phyloP scores from a whole-genome alignment of 805 yeast genomes.

The Metschnikowia sp. region DNA sequence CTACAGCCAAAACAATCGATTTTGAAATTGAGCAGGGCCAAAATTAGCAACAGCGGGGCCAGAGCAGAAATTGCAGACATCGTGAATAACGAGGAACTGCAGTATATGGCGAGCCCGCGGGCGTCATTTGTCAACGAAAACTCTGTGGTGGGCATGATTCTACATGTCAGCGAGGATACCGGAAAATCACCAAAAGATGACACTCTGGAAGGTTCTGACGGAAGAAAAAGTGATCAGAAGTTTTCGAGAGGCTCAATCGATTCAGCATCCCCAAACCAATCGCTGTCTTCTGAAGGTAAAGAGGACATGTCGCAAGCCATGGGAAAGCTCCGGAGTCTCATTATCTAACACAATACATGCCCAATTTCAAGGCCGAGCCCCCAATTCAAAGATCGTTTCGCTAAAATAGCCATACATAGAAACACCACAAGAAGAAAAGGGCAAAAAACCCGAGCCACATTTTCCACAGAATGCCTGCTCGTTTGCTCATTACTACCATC shows the following conservation, averaged over 20 bases:
- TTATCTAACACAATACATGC: background rate
- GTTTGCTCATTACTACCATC: constrained; percentile 44
- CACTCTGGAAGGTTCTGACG: background rate
- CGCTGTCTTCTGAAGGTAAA: too few species aligned
- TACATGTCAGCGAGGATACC: background rate
- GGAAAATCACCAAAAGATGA: background rate
- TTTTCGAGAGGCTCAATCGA: too few species aligned
- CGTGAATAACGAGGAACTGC: background rate
- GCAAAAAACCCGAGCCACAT: constrained; percentile 43
- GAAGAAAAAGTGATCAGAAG: background rate
- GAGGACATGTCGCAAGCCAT: constrained; percentile 1
- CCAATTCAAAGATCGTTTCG: too few species aligned
- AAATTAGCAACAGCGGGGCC: background rate
- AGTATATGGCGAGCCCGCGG: constrained; percentile 16
- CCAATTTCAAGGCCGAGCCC: too few species aligned
- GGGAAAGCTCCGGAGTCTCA: constrained; percentile 6
- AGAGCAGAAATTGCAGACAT: background rate
- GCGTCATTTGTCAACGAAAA: constrained; percentile 10
- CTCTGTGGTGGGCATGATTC: constrained; percentile 10
- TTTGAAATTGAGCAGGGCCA: constrained; percentile 22
- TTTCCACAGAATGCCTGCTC: constrained; percentile 44
- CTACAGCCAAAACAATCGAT: constrained; percentile 42
- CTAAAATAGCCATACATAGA: constrained; percentile 38
- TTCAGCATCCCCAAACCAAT: too few species aligned
- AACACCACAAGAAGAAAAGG: constrained; percentile 36